A percentile compares a stretch with the other conserved stretches of the same genome.
phyloP scores from a whole-genome alignment of 805 yeast species.

The Blastobotrys muscicola region DNA sequence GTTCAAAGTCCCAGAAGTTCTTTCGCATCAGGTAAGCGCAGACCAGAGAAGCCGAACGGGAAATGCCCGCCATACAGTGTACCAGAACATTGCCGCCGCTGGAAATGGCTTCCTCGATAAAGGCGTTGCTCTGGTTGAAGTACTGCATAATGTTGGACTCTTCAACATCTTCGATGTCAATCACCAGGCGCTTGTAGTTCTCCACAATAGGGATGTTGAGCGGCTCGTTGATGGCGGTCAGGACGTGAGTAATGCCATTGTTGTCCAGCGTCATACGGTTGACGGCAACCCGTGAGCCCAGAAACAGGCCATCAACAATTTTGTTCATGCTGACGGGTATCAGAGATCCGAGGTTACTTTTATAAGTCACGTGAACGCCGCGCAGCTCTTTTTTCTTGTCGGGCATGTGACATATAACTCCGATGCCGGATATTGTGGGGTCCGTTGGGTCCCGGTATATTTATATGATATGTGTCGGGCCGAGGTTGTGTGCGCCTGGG shows the following conservation, averaged over 20 bases:
- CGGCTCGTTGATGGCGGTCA: constrained; percentile 55
- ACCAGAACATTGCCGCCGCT: constrained; percentile 28
- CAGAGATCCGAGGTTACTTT: no score
- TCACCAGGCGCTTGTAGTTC: constrained; percentile 36
- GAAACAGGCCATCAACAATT: constrained; percentile 35
- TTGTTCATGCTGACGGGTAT: constrained; percentile 7
- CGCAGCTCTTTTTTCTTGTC: no score
- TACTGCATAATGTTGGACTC: constrained; percentile 54
- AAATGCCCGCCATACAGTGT: constrained; percentile 79
- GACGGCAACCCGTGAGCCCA: constrained; percentile 66
- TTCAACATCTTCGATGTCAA: constrained; percentile 66
- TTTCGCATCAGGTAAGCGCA: constrained; percentile 85
- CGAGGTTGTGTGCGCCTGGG: no score
- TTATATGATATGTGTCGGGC: no score
- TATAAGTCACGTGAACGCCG: no score
- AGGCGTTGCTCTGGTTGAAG: constrained; percentile 51
- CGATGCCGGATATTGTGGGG: no score
- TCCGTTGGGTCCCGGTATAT: no score
- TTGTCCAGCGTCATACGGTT: constrained; percentile 41
- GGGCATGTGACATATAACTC: no score
- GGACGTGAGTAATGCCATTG: constrained; percentile 57
- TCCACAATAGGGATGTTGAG: constrained; percentile 26
- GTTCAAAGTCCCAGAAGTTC: constrained; percentile 45
- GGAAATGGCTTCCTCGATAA: constrained; percentile 49
- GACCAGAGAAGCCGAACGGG: constrained; percentile 78